Conservation (phyloP, 2,329 filamentous ascomycete genomes). For the Sphaceloma murrayae region DNA sequence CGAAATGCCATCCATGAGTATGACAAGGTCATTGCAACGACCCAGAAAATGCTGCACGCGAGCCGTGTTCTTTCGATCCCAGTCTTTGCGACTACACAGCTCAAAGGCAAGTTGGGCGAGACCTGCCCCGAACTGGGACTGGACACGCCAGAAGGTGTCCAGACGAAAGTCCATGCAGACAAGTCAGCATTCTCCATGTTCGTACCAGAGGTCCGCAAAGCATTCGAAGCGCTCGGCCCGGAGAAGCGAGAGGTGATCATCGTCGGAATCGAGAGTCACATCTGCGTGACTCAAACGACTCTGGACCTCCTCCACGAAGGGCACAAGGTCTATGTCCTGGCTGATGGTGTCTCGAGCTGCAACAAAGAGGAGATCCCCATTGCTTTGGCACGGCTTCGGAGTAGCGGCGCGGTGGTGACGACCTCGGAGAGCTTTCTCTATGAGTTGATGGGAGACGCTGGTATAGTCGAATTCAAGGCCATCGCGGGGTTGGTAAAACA, state of each 20-base stretch:
- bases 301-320: slow-evolving; percentile 67
- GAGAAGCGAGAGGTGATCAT: slow-evolving; percentile 56
- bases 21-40: slow-evolving; percentile 55
- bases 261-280: slow-evolving; percentile 86
- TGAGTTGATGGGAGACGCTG: slow-evolving; percentile 78
- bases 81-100: slow-evolving; percentile 79
- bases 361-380: slow-evolving; percentile 72
- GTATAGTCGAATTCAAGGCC: slow-evolving; percentile 58
- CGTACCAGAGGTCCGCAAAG: slow-evolving; percentile 53
- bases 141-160: slow-evolving; percentile 41
- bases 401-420: slow-evolving; percentile 69
- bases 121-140: slow-evolving; percentile 63
- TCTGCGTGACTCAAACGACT: slow-evolving; percentile 88
- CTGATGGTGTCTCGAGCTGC: slow-evolving; percentile 82
- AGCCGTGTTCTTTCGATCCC: slow-evolving; percentile 56
- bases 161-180: slow-evolving; percentile 55
- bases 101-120: slow-evolving; percentile 63
- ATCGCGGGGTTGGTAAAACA: slow-evolving; percentile 74
- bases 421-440: slow-evolving; percentile 86
- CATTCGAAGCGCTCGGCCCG: slow-evolving; percentile 32
- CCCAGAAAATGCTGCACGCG: slow-evolving; percentile 44
- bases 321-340: slow-evolving; percentile 75
- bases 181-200: slow-evolving; percentile 90
- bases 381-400: slow-evolving; percentile 64
- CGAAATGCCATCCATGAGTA: slow-evolving; percentile 74